phyloP scores from a whole-genome alignment of 2,329 filamentous ascomycete species.

The Arthrobotrys musiformis region DNA sequence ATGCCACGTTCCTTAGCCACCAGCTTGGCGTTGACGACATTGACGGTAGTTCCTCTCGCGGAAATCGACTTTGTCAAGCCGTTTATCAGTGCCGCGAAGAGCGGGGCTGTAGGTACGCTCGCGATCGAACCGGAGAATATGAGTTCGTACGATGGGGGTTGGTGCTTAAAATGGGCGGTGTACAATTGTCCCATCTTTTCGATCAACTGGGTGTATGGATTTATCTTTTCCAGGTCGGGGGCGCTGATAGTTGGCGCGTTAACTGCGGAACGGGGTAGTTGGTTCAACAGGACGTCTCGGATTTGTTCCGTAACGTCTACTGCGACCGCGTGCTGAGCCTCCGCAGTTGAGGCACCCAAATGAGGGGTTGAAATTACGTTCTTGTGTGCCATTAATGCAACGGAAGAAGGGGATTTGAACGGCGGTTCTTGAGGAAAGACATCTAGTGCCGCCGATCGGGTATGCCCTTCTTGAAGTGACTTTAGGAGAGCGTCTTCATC shows the following conservation, averaged over 20 bases:
- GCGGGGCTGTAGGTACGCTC: slow-evolving; percentile 76
- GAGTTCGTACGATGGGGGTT: slow-evolving; percentile 71
- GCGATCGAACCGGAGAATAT: slow-evolving; percentile 81
- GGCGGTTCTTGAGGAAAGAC: slow-evolving; percentile 82
- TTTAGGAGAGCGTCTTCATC: slow-evolving; percentile 78
- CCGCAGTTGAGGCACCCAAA: slow-evolving; percentile 80
- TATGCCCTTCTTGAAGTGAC: slow-evolving; percentile 75
- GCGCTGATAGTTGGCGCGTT: slow-evolving; percentile 84
- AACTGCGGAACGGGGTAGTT: slow-evolving; percentile 78
- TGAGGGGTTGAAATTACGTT: slow-evolving; percentile 82
- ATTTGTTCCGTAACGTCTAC: slow-evolving; percentile 86
- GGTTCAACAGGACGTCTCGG: slow-evolving; percentile 76
- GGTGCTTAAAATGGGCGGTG: slow-evolving; percentile 75
- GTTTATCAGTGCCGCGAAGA: slow-evolving; percentile 82
- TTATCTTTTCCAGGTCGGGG: slow-evolving; percentile 80
- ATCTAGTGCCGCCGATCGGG: slow-evolving; percentile 81
- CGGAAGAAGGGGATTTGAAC: slow-evolving; percentile 69
- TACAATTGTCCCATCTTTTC: slow-evolving; percentile 84
- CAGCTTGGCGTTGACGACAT: slow-evolving; percentile 82
- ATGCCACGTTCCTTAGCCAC: slow-evolving; percentile 82
- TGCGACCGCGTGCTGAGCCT: slow-evolving; percentile 85
- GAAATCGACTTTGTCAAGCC: slow-evolving; percentile 77
- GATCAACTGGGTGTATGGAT: slow-evolving; percentile 78
- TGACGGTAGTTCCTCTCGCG: slow-evolving; percentile 75
- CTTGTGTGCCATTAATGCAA: slow-evolving; percentile 73